Evolutionary conservation across 805 yeast species (phyloP).

Genomic region (Yamadazyma scolyti): DNA sequence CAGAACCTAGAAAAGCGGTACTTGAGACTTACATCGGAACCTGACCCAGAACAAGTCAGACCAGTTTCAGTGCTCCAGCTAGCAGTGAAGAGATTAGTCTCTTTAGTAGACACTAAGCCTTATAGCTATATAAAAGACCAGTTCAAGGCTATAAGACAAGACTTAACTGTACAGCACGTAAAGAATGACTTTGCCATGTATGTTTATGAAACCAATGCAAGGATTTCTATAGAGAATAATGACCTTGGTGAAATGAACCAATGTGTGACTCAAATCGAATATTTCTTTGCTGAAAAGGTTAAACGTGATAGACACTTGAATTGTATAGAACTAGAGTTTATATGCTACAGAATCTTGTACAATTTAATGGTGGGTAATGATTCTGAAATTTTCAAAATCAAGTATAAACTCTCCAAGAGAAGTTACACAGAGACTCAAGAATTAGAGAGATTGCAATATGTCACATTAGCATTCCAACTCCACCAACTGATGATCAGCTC

Average conservation of each 20-base stretch:
- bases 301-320: conserved; percentile 2
- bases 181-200: conserved; percentile 69
- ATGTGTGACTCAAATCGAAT: conserved; percentile 78
- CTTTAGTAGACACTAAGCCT: conserved; percentile 42
- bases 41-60: conserved; percentile 79
- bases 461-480: conserved; percentile 13
- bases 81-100: conserved; percentile 51
- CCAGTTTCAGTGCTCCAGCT: conserved; percentile 61
- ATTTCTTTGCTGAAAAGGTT: conserved; percentile 46
- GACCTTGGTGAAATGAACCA: conserved; percentile 96
- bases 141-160: conserved; percentile 89
- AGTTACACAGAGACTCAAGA: conserved; percentile 6
- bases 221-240: conserved; percentile 75
- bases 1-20: conserved; percentile 71
- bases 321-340: conserved; percentile 52
- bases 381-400: conserved; percentile 48
- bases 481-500: conserved; percentile 14
- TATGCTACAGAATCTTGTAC: conserved; percentile 71
- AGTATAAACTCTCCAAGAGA: conserved; percentile 12
- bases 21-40: conserved; percentile 83
- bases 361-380: conserved; percentile 68
- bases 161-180: conserved; percentile 86
- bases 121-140: conserved; percentile 86
- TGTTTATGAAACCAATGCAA: conserved; percentile 84
- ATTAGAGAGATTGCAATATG: conserved; percentile 12